Base-by-base conservation (phyloP, 106 monocot species). In the Narthecium ossifragum region DNA sequence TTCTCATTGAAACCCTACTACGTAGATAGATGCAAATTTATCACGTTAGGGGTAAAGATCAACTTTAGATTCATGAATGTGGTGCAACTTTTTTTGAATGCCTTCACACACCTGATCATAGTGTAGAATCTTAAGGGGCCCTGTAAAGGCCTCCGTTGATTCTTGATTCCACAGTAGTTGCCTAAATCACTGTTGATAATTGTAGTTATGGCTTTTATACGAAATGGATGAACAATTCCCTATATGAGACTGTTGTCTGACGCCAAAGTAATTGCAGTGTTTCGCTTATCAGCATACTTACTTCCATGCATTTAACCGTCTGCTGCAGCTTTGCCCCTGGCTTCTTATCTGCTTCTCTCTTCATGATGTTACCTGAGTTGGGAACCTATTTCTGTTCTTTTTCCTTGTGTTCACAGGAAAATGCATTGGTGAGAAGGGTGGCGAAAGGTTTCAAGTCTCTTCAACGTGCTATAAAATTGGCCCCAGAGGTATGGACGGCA, bases 401-500 rank as follows among this genome's bases (percentile, higher is more conserved):
- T 62, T 67, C 55, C 27, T 22, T 63, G 10, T 45, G 38, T 34
- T 60, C 26, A 30, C 83, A 90, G 90, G 67, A 72, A 68, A 67
- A 70, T 66, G 65, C 51, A 24, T n/a, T 74, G 65, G 57, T 72
- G 14, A 46, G 6, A 36, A 90, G 90, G 65, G 25, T 87, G 32
- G 43, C 33, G 20, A 76, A 68, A 15, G 90, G 81, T 0, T 50
- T 98, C 34, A 43, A 29, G 24, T 87, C 84, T 15, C 59, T 90
- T 15, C 26, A 55, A 11, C 67, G 38, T 33, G 86, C 90, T 51
- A 34, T 98, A 18, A 74, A 64, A 26, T 61, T 79, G 68, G 78
- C 81, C 2, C 96, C 87, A 0, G 84, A 87, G 31, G 70, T 77
- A 5, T 98, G 96, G 96, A 63, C 61, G 13, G 84, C 77, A 4